Evolutionary conservation across 495 filamentous ascomycete species (phyloP).

Genomic region (Cercophora samala): DNA sequence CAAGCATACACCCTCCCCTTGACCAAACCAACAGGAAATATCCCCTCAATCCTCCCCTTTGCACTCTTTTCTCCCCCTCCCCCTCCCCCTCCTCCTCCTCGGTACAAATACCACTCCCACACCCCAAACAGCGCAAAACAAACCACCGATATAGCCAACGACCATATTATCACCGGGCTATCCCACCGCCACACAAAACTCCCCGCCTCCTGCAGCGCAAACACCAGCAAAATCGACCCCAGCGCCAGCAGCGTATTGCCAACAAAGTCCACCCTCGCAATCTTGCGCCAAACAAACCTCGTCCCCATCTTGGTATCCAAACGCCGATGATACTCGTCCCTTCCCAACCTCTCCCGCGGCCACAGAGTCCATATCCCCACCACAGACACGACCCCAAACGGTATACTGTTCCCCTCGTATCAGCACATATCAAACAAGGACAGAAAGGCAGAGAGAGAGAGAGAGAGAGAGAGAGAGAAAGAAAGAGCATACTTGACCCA

Average conservation of each 20-base stretch:
- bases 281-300: conserved; percentile 17
- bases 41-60: conserved; percentile 36
- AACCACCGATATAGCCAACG: conserved; percentile 41
- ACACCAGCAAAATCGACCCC: conserved; percentile 55
- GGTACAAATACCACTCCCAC: conserved; percentile 46
- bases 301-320: conserved; percentile 24
- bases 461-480: no score
- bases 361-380: conserved; percentile 56
- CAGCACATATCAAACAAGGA: conserved; percentile 9
- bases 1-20: conserved; percentile 25
- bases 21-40: conserved; percentile 42
- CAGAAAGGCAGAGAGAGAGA: no score
- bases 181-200: conserved; percentile 45
- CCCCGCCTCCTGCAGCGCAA: conserved; percentile 57
- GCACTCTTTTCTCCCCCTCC: no score
- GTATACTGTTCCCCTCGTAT: conserved; percentile 43
- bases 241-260: conserved; percentile 53
- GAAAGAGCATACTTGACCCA: conserved; percentile 60
- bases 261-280: conserved; percentile 53
- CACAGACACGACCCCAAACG: conserved; percentile 55
- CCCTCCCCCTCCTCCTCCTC: conserved; percentile 22
- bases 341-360: conserved; percentile 25
- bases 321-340: conserved; percentile 9
- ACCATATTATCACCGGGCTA: conserved; percentile 42
- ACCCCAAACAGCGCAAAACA: conserved; percentile 47